Evolutionary conservation across 129 eudicot genomes (phyloP).

Genomic region (Mikania micrantha): DNA sequence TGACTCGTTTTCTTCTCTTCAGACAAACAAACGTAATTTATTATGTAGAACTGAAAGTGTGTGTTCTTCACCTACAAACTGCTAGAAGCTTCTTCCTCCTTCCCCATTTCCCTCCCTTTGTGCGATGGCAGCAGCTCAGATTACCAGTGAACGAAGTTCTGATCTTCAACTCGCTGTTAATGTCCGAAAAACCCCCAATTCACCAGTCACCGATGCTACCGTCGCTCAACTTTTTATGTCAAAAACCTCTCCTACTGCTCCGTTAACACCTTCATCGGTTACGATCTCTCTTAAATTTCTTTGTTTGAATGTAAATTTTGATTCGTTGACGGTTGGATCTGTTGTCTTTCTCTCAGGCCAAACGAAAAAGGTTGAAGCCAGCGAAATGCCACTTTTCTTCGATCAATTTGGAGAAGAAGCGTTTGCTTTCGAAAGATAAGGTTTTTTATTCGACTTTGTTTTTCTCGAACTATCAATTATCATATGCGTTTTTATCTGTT

Average conservation of each 20-base stretch:
- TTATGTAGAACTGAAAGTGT: background rate
- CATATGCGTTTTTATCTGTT: background rate
- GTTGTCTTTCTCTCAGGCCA: conserved; percentile 36
- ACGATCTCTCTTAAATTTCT: background rate
- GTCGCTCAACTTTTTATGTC: conserved; percentile 12
- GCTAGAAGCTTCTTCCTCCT: background rate
- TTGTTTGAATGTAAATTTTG: background rate
- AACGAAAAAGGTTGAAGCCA: conserved; percentile 34
- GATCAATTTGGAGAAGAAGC: conserved; percentile 24
- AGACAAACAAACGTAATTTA: background rate
- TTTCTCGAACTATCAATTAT: background rate
- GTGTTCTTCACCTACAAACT: background rate
- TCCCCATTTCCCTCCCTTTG: background rate
- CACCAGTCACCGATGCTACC: background rate
- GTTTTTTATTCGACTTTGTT: conserved; percentile 12
- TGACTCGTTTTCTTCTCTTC: background rate
- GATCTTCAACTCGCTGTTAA: background rate
- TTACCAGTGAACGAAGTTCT: background rate
- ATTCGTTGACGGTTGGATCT: conserved; percentile 31
- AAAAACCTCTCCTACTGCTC: background rate
- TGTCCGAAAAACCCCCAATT: background rate
- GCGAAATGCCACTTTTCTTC: background rate
- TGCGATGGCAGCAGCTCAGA: conserved; percentile 3
- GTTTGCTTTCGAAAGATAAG: conserved; percentile 26
- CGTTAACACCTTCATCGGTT: conserved; percentile 25